Conservation (phyloP, 495 filamentous ascomycete genomes). For the Umbilicaria muhlenbergii region DNA sequence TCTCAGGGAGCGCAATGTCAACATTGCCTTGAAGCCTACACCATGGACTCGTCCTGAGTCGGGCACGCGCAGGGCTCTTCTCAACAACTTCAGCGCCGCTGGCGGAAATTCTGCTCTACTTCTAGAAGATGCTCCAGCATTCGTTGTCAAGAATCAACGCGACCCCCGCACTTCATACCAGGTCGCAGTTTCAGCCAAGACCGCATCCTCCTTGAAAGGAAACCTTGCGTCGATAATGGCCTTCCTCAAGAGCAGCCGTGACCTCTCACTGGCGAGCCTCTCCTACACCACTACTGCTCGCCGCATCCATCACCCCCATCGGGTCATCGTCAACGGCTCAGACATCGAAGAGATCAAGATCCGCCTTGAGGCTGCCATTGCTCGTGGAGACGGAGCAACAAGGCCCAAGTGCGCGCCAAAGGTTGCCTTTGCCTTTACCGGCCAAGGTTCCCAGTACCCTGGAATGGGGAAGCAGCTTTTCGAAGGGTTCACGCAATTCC, state of each 20-base stretch:
- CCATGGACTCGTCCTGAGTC: conserved; percentile 10
- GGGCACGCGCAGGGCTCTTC: conserved; percentile 40
- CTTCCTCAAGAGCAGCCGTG: conserved; percentile 34
- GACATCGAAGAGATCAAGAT: neutral
- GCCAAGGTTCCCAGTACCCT: conserved; percentile 36
- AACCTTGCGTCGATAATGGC: conserved; percentile 35
- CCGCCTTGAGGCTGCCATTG: conserved; percentile 12
- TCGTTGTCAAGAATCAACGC: neutral
- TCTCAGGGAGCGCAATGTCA: conserved; percentile 39
- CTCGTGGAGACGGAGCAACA: conserved; percentile 20
- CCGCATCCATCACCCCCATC: conserved; percentile 58
- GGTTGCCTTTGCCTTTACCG: conserved; percentile 36
- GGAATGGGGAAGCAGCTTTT: conserved; percentile 63
- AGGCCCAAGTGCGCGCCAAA: conserved; percentile 28
- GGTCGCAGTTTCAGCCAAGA: conserved; percentile 37
- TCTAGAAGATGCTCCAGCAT: conserved; percentile 34
- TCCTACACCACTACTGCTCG: conserved; percentile 76
- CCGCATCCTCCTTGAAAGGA: conserved; percentile 36
- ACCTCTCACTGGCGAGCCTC: conserved; percentile 31
- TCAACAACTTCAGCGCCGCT: conserved; percentile 55
- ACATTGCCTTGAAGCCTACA: conserved; percentile 15
- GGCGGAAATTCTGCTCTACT: conserved; percentile 38
- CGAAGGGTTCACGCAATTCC: conserved; percentile 49
- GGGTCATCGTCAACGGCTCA: conserved; percentile 42
- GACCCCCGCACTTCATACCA: conserved; percentile 34